phyloP scores from a whole-genome alignment of 1,284 basidiomycete species.

The Pyrrhoderma noxium region DNA sequence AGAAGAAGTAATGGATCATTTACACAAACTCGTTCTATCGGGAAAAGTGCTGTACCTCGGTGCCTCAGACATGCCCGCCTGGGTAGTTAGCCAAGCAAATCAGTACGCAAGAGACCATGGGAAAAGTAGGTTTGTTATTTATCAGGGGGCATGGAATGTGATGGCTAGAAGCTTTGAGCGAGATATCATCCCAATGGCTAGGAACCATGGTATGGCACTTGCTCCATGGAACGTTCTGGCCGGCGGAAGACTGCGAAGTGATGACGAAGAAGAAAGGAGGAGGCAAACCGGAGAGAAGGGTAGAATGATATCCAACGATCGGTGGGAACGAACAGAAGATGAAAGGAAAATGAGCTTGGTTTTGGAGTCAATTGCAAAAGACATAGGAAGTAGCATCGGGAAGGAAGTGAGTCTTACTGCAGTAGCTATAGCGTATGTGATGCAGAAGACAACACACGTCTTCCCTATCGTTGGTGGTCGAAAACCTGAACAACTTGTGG shows the following conservation, averaged over 20 bases:
- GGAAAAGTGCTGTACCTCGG: constrained; percentile 44
- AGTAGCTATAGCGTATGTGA: constrained; percentile 42
- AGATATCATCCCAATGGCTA: constrained; percentile 49
- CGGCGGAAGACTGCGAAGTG: constrained; percentile 39
- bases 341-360: constrained; percentile 35
- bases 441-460: constrained; percentile 42
- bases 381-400: constrained; percentile 24
- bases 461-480: constrained; percentile 33
- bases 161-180: constrained; percentile 44
- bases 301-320: constrained; percentile 24
- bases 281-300: constrained; percentile 37
- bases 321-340: constrained; percentile 37
- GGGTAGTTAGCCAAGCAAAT: constrained; percentile 37
- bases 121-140: constrained; percentile 43
- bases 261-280: constrained; percentile 39
- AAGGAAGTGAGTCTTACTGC: constrained; percentile 6
- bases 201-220: constrained; percentile 39
- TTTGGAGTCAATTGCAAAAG: constrained; percentile 39
- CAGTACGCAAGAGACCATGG: constrained; percentile 38
- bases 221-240: constrained; percentile 47
- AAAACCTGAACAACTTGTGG: constrained; percentile 24
- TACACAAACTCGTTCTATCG: constrained; percentile 36
- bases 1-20: constrained; percentile 44
- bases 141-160: constrained; percentile 46
- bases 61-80: constrained; percentile 37